Percentiles rank a stretch among this genome's conserved stretches.
These are phyloP conservation scores for Sporobolomyces roseus DNA, from an alignment of 768 basidiomycete species.

Conservation along the genomic window DNA sequence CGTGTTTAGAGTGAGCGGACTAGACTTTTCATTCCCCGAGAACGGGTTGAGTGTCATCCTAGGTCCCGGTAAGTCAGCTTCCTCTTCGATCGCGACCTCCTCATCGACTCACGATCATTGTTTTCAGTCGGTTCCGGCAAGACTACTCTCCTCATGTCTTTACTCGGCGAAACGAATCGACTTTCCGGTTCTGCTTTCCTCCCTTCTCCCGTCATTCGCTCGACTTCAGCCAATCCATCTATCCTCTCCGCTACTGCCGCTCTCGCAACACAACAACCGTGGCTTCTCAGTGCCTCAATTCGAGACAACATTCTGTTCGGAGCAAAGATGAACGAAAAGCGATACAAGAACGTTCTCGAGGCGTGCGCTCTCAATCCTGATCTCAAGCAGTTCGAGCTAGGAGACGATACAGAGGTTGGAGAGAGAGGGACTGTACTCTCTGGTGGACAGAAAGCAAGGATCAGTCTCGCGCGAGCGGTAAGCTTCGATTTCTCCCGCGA, in stretches of 20 bases:
- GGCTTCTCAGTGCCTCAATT: slow-evolving; percentile 77
- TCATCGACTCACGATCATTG: neutral
- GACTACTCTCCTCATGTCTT: slow-evolving; percentile 41
- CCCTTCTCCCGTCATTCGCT: slow-evolving; percentile 39
- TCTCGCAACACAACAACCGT: slow-evolving; percentile 62
- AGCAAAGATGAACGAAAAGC: slow-evolving; percentile 58
- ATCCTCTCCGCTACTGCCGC: slow-evolving; percentile 60
- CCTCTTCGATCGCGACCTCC: neutral
- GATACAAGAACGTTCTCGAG: slow-evolving; percentile 66
- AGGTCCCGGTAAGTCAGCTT: slow-evolving; percentile 41
- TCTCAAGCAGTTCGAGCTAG: slow-evolving; percentile 66
- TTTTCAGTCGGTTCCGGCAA: slow-evolving; percentile 43
- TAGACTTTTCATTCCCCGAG: slow-evolving; percentile 62
- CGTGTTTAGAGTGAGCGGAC: slow-evolving; percentile 54
- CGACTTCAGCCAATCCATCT: slow-evolving; percentile 47
- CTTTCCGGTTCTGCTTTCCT: slow-evolving; percentile 39
- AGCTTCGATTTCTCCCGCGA: too few relatives aligned
- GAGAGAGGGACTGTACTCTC: slow-evolving; percentile 41
- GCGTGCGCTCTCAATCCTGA: slow-evolving; percentile 73
- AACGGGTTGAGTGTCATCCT: slow-evolving; percentile 56
- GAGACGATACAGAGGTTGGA: slow-evolving; percentile 61
- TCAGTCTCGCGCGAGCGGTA: slow-evolving; percentile 74
- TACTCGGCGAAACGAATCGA: slow-evolving; percentile 44
- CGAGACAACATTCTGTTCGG: slow-evolving; percentile 77
- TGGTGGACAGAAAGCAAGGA: slow-evolving; percentile 42